Evolutionary conservation across 495 filamentous ascomycete species (phyloP).

Genomic region (Penicillium turbatum): DNA sequence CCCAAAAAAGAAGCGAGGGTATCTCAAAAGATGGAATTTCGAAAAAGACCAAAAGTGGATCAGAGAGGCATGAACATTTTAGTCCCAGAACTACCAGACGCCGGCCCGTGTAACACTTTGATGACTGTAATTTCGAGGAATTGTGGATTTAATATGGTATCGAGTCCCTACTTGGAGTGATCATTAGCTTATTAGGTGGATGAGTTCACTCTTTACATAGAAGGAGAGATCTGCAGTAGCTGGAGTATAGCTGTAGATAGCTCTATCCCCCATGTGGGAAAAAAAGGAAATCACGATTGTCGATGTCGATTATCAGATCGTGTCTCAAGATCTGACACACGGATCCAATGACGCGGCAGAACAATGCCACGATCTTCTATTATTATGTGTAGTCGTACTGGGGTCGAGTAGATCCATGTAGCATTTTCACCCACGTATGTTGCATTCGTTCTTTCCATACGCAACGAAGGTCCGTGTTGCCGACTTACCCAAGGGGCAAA

Average conservation of each 20-base stretch:
- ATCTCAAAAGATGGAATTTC: conserved; percentile 12
- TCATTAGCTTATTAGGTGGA: no score
- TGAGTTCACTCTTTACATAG: no score
- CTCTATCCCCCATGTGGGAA: not conserved
- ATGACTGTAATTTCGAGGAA: conserved; percentile 26
- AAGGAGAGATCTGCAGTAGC: no score
- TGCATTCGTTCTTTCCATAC: not conserved
- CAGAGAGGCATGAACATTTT: conserved; percentile 24
- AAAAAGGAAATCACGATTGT: not conserved
- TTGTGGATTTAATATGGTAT: no score
- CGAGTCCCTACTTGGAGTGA: no score
- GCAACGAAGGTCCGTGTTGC: not conserved
- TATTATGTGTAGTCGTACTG: no score
- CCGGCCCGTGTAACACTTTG: conserved; percentile 29
- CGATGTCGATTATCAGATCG: conserved; percentile 1
- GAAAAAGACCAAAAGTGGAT: conserved; percentile 29
- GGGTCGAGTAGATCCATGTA: no score
- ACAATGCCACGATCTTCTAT: conserved; percentile 2
- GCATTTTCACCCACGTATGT: not conserved
- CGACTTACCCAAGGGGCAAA: conserved; percentile 1
- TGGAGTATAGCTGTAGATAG: no score
- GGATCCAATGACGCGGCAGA: conserved; percentile 7
- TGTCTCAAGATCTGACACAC: conserved; percentile 4
- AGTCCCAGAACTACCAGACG: conserved; percentile 21
- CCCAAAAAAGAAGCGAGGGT: conserved; percentile 11